Evolutionary conservation across 371 early-diverging fungal species (phyloP).

Genomic region (Mortierella sp.): DNA sequence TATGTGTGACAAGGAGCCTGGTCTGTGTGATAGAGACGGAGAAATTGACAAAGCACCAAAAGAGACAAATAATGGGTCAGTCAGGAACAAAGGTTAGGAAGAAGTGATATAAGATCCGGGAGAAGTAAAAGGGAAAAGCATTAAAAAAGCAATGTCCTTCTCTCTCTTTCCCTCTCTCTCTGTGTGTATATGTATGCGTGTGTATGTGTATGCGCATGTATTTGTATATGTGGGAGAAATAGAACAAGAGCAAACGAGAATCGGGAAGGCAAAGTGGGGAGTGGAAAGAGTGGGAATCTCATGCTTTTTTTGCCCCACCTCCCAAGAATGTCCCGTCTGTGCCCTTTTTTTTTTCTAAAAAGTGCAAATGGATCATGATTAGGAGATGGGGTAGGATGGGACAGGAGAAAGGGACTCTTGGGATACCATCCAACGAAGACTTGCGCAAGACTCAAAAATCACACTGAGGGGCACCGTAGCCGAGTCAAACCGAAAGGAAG

Average conservation of each 20-base stretch:
- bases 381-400: slow-evolving; percentile 28
- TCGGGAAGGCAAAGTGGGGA: slow-evolving; percentile 7
- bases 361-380: slow-evolving; percentile 4
- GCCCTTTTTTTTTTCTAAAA: neutral
- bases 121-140: neutral
- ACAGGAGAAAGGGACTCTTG: slow-evolving; percentile 11
- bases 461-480: neutral
- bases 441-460: neutral
- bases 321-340: slow-evolving; percentile 10
- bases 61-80: slow-evolving; percentile 21
- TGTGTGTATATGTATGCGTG: neutral
- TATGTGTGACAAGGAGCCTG: neutral
- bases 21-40: slow-evolving; percentile 9
- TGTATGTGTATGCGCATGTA: neutral
- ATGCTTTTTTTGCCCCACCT: neutral
- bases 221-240: slow-evolving; percentile 1
- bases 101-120: slow-evolving; percentile 19
- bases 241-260: slow-evolving; percentile 34
- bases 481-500: slow-evolving; percentile 4
- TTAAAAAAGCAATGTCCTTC: neutral
- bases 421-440: slow-evolving; percentile 2
- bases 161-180: too few relatives aligned
- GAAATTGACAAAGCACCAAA: slow-evolving; percentile 5
- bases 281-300: slow-evolving; percentile 35
- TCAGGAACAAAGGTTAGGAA: slow-evolving; percentile 36